Evolutionary conservation across 2,329 filamentous ascomycete genomes (phyloP).

Genomic region (Colletotrichum godetiae): DNA sequence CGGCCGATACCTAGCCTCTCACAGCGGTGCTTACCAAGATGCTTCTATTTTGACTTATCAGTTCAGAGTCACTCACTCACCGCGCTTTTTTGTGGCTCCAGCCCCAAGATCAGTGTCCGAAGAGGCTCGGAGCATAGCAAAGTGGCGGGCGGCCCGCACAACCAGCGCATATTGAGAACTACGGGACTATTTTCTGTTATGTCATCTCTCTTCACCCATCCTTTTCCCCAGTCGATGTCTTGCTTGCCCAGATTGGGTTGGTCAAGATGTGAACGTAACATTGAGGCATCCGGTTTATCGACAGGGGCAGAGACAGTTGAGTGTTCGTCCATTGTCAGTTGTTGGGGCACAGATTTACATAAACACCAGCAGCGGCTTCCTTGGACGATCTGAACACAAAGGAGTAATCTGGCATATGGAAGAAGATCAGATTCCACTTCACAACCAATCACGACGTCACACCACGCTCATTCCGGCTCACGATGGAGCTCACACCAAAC

Average conservation of each 20-base stretch:
- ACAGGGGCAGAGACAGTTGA: background rate
- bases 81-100: background rate
- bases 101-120: background rate
- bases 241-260: background rate
- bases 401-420: background rate
- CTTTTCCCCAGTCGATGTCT: background rate
- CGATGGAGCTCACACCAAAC: constrained; percentile 15
- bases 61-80: background rate
- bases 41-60: constrained; percentile 31
- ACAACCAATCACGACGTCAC: background rate
- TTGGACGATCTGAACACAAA: background rate
- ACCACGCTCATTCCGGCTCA: background rate
- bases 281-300: constrained; percentile 19
- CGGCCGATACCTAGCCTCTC: constrained; percentile 3
- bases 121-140: background rate
- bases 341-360: constrained; percentile 20
- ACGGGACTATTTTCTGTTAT: background rate
- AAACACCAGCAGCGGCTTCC: constrained; percentile 21
- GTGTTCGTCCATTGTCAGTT: background rate
- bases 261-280: constrained; percentile 5
- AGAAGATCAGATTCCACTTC: background rate
- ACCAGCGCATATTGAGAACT: background rate
- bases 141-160: constrained; percentile 14
- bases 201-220: background rate
- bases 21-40: constrained; percentile 30